Evolutionary conservation across 257 asterid species (phyloP), one percentile per base, ranked within the genome.

Genomic region (Scutellaria baicalensis): DNA sequence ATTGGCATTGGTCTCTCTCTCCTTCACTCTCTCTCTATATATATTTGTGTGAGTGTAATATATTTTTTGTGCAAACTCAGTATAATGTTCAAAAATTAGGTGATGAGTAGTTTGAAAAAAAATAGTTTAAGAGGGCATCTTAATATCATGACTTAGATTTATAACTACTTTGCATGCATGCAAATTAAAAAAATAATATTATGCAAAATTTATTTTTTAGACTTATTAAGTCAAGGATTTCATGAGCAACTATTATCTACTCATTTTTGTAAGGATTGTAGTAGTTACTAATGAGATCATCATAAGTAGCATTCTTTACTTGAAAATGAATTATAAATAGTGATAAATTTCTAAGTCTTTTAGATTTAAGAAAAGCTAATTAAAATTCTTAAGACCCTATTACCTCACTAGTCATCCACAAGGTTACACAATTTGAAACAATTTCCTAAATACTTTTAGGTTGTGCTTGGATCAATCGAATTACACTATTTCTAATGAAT

Each of bases 281-380:
- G 76, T 63, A 45, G 75, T 62, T 55, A 45, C 9, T 64, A 16
- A 54, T 62, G 72, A 69, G 49, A 70, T 75, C 80, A 69, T 55
- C 71, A 42, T 12, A 6, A 71, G 18, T 35, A 39, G 56, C 56
- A 57, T 52, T 56, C 55, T 68, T 56, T 21, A 33, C 12, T 57
- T 66, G n/a, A 66, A 47, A 35, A 56, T 45, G 8, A 0, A 55
- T 27, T 12, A 18, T 5, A 6, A 39, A 43, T 13, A 31, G 3
- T 14, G 39, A 48, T 20, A 5, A 27, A 27, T 27, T 27, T 27
- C 33, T 27, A 27, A 27, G 33, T 27, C n/a, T 27, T 27, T 27
- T 5, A 27, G 33, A 27, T 0, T 0, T 1, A 2, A 2, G 27
- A 27, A 27, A 27, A 2, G 33, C 4, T 27, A 1, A 3, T 2